Evolutionary conservation across 2,329 filamentous ascomycete species (phyloP).

Genomic region (Fulvia fulva): DNA sequence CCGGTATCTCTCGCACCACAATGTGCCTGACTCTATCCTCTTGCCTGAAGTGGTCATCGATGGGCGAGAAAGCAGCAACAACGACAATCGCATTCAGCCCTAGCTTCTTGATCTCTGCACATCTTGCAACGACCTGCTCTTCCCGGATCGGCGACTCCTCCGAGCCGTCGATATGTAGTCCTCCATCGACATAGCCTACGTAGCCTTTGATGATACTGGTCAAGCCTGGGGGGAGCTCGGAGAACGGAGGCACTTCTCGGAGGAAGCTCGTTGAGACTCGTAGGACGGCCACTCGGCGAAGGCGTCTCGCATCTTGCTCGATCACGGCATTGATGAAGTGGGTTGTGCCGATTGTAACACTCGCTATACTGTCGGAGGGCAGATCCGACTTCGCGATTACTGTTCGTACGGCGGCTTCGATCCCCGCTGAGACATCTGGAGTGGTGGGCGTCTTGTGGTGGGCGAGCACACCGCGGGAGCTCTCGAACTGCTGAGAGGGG

Average conservation of each 20-base stretch:
- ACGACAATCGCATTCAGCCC: slow-evolving; percentile 50
- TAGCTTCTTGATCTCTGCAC: slow-evolving; percentile 42
- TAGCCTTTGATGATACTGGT: slow-evolving; percentile 33
- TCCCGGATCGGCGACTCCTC: slow-evolving; percentile 42
- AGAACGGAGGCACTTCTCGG: slow-evolving; percentile 31
- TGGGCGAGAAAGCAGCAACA: slow-evolving; percentile 56
- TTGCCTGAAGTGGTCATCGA: slow-evolving; percentile 52
- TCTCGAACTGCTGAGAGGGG: slow-evolving; percentile 24
- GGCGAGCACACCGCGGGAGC: slow-evolving; percentile 29
- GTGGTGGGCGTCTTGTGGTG: slow-evolving; percentile 40
- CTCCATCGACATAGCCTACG: slow-evolving; percentile 46
- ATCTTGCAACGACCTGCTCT: slow-evolving; percentile 43
- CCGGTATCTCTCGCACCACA: slow-evolving; percentile 44
- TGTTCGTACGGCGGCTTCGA: slow-evolving; percentile 36
- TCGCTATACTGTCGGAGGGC: slow-evolving; percentile 32
- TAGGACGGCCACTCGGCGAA: slow-evolving; percentile 52
- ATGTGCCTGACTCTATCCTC: slow-evolving; percentile 50
- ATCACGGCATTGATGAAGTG: slow-evolving; percentile 36
- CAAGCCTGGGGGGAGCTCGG: slow-evolving; percentile 29
- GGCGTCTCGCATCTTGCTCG: slow-evolving; percentile 41
- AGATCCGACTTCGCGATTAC: slow-evolving; percentile 36
- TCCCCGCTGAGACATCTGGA: slow-evolving; percentile 41
- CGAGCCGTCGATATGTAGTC: slow-evolving; percentile 44
- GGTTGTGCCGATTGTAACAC: slow-evolving; percentile 51
- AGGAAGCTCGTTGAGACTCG: slow-evolving; percentile 36